Base-by-base conservation (phyloP, 768 basidiomycete species). In the Mycena capillaripes region DNA sequence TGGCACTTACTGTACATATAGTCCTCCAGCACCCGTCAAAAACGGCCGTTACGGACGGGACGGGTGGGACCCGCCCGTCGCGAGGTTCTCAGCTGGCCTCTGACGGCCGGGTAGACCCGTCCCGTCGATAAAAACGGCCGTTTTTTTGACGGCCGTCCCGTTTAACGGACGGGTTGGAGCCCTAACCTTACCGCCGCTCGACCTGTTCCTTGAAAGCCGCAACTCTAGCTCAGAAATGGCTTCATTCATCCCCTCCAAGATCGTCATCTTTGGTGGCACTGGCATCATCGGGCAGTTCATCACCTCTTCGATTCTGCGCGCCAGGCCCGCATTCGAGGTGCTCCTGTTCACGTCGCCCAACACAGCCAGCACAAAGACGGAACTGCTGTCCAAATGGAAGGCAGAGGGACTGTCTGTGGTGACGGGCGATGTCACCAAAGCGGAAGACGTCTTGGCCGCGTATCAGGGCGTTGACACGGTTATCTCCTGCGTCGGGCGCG, bases 291-390 rank as follows among this genome's bases (percentile, higher is more conserved):
- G 61, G 32, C 17, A 32, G 30, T 63, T 34, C 30, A 63, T 63
- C 30, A 63, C 61, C 29, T 21, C 61, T 4, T 63, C 61, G 19
- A 50, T 63, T 16, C 61, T 63, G 44, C 46, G 48, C 46, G 61
- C 61, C 9, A 50, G 50, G 32, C 46, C 61, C 4, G 32, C 44
- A 12, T 63, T 63, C 61, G 10, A 30, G n/a, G 61, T 63, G 9
- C 10, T 36, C 4, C 46, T 63, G 3, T 34, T 63, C n/a, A 63
- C 61, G 3, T 63, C 61, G 30, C 11, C 61, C n/a, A 48, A 48
- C 30, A 63, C 61, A 34, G 61, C 61, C 5, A 34, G 30, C 46
- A 63, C 61, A 42, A 63, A 63, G 48, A 34, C 46, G n/a, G 61
- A 32, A 25, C 30, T 50, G 46, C 61, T 63, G 30, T n/a, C 44